These are phyloP conservation scores for Exophiala mesophila DNA, from an alignment of 2,329 filamentous ascomycete genomes.

Conservation along the genomic window DNA sequence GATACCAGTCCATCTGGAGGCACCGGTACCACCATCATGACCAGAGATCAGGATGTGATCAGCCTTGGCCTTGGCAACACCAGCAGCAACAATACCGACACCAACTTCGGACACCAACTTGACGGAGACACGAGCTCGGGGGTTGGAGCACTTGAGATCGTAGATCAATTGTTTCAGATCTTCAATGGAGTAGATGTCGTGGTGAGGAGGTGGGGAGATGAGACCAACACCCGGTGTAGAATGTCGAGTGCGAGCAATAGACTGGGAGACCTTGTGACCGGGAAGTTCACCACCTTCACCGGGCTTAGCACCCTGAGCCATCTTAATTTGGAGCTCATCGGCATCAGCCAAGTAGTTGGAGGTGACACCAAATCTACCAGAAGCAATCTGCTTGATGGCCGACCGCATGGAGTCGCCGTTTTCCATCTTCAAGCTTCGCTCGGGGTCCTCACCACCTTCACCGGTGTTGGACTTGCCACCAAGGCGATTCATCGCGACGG, in stretches of 20 bases:
- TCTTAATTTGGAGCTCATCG: slow-evolving; percentile 97
- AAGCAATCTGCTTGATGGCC: slow-evolving; percentile 95
- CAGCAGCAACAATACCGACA: slow-evolving; percentile 94
- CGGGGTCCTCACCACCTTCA: slow-evolving; percentile 92
- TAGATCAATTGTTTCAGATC: slow-evolving; percentile 98
- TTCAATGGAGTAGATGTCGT: slow-evolving; percentile 98
- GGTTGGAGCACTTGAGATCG: slow-evolving; percentile 93
- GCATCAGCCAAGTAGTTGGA: slow-evolving; percentile 91
- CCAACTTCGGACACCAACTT: slow-evolving; percentile 97
- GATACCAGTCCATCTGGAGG: slow-evolving; percentile 96
- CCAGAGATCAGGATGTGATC: slow-evolving; percentile 96
- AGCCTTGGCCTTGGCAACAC: slow-evolving; percentile 95
- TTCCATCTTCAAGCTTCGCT: slow-evolving; percentile 77
- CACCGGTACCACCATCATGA: slow-evolving; percentile 94
- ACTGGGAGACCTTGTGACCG: slow-evolving; percentile 91
- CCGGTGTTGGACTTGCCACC: slow-evolving; percentile 97
- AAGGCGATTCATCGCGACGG: slow-evolving; percentile 93
- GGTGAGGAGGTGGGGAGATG: slow-evolving; percentile 91
- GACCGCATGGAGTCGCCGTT: slow-evolving; percentile 97
- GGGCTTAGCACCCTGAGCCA: slow-evolving; percentile 97
- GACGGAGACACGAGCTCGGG: slow-evolving; percentile 84
- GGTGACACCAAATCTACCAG: slow-evolving; percentile 92
- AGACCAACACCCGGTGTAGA: slow-evolving; percentile 94
- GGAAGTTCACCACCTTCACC: slow-evolving; percentile 96
- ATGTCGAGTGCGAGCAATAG: slow-evolving; percentile 89